Conservation (phyloP, 352 stramenopile genomes). For the Globisporangium cederbergense region DNA sequence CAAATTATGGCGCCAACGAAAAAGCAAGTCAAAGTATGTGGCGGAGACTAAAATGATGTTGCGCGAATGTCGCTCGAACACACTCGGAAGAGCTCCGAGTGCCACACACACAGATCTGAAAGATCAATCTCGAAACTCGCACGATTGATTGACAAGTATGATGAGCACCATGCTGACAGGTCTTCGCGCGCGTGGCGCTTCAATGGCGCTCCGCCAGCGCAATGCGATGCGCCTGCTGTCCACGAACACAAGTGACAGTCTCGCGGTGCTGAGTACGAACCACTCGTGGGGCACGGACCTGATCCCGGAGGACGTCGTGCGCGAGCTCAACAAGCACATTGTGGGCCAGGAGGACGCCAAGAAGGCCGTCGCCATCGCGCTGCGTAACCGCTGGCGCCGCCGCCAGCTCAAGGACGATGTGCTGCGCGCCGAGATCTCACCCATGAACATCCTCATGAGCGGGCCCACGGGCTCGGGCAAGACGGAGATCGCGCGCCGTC, state of each 20-base stretch:
- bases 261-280: slow-evolving; percentile 10
- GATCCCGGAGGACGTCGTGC: slow-evolving; percentile 91
- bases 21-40: not conserved
- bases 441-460: slow-evolving; percentile 99
- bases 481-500: slow-evolving; percentile 97
- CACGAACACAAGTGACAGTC: slow-evolving; percentile 1
- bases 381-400: slow-evolving; percentile 98
- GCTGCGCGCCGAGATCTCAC: slow-evolving; percentile 89
- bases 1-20: slow-evolving; percentile 7
- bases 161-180: slow-evolving; percentile 1
- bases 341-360: slow-evolving; percentile 97
- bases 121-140: slow-evolving; percentile 6
- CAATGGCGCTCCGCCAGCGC: not conserved
- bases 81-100: not conserved
- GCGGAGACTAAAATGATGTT: not conserved
- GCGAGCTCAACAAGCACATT: slow-evolving; percentile 94
- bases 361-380: slow-evolving; percentile 96
- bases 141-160: not conserved
- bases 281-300: slow-evolving; percentile 37
- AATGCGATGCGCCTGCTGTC: not conserved
- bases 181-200: not conserved
- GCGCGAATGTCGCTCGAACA: not conserved
- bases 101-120: not conserved
- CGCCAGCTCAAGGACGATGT: slow-evolving; percentile 89
- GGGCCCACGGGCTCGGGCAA: slow-evolving; percentile 97